Conservation (phyloP, 306 rosid species). For the Begonia masoniana region DNA sequence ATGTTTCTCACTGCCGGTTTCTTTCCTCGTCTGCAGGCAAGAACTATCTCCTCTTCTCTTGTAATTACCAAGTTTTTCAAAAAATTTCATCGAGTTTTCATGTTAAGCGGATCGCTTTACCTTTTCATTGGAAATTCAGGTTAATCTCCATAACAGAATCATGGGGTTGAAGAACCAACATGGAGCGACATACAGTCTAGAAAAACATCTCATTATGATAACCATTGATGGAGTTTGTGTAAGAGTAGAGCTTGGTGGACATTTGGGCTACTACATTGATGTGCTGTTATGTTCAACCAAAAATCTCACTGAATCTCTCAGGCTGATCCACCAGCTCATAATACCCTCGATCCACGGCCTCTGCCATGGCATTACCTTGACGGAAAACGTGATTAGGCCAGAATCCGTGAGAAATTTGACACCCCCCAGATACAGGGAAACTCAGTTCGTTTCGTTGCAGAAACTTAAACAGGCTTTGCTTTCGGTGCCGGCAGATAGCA, state of each 20-base stretch:
- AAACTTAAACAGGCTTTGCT: slow-evolving; percentile 70
- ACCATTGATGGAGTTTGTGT: slow-evolving; percentile 70
- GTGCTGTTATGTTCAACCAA: slow-evolving; percentile 77
- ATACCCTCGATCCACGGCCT: slow-evolving; percentile 74
- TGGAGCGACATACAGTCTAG: slow-evolving; percentile 87
- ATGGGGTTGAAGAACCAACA: slow-evolving; percentile 57
- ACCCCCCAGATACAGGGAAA: slow-evolving; percentile 65
- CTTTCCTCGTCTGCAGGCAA: slow-evolving; percentile 89
- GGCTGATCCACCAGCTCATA: slow-evolving; percentile 61
- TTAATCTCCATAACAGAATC: slow-evolving; percentile 73
- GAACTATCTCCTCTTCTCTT: slow-evolving; percentile 14
- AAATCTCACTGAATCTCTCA: slow-evolving; percentile 72
- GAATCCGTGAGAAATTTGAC: slow-evolving; percentile 66
- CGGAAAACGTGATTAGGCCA: slow-evolving; percentile 66
- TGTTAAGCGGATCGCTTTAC: slow-evolving; percentile 12
- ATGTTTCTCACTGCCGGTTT: slow-evolving; percentile 83
- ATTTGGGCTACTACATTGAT: slow-evolving; percentile 58
- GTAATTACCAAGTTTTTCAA: not conserved
- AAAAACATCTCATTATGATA: slow-evolving; percentile 71
- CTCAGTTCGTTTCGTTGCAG: slow-evolving; percentile 52
- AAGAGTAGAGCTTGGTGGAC: slow-evolving; percentile 89
- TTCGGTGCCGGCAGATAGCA: slow-evolving; percentile 80
- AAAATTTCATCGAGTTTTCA: not conserved
- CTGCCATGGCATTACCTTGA: slow-evolving; percentile 67
- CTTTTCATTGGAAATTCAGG: slow-evolving; percentile 35